Base-by-base conservation (phyloP, 495 filamentous ascomycete species). In the Annulohypoxylon bovei region DNA sequence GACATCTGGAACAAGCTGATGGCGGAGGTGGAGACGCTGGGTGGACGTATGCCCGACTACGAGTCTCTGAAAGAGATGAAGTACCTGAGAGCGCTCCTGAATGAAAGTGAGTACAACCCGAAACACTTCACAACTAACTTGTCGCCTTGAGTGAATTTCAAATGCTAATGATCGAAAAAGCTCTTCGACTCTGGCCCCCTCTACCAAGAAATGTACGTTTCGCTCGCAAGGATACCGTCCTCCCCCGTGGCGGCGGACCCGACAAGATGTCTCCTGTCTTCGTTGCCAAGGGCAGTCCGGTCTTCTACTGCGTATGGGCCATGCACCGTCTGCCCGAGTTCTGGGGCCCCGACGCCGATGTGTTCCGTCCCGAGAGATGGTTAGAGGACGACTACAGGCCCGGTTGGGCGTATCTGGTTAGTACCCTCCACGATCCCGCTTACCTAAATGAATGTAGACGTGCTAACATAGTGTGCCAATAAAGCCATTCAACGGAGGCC, bases 291-390 rank as follows among this genome's bases (percentile, higher is more conserved):
- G 49, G 28, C 20, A 20, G 28, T 8, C 49, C 49, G 14, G 16
- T 53, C 7, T 53, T 53, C 27, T 53, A 53, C 49, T 53, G 27
- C 9, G 49, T 53, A 14, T 53, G 28, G 27, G 49, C 49, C 14
- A 16, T 53, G 49, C 49, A 53, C 16, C 49, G 49, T 7, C 16
- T 53, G 2, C 49, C 49, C 27, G 49, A 53, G n/a, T 53, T 53
- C 49, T 53, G 49, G 49, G 49, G 49, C 6, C 4, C 27, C 16
- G 49, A 53, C 3, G 49, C 49, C 28, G 49, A 53, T 2, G 28
- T 53, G 5, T 53, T 33, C 49, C 49, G 49, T 53, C 49, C 49
- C 28, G 49, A 53, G n/a, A 14, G 49, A 25, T 53, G 49, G 49
- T 53, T 53, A 20, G 49, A 53, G 9, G 49, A 53, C 5, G 33